Evolutionary conservation across 2,329 filamentous ascomycete genomes (phyloP), one percentile per base, ranked within the genome.

Genomic region (Trichoderma atroviride): DNA sequence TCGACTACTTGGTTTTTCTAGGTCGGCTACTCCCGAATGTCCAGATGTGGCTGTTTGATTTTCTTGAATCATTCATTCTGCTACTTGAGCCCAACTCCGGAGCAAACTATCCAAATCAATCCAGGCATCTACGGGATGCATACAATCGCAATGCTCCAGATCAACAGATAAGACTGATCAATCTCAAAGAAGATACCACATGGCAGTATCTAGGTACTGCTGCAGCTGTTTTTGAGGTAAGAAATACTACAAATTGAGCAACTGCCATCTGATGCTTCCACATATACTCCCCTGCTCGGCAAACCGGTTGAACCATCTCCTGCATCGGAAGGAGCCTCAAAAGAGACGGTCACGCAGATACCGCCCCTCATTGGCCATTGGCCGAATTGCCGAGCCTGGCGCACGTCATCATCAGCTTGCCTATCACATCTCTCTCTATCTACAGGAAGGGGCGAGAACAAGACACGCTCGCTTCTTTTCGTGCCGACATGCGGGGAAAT

Each of bases 401-500:
- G 19, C 37, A 50, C 47, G 13, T 35, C 19, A 27, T 56, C 37
- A 55, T 47, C 22, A 52, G 9, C n/a, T 24, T 13, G 10, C 9
- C 47, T n/a, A 9, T 19, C 40, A n/a, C 40, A 35, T 19, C 40
- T 43, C n/a, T 19, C 40, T 43, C n/a, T 19, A n/a, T n/a, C 40
- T 0, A 9, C 6, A 19, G 6, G 19, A 43, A 43, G 40, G 16
- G 6, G 7, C 19, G 19, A 43, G 40, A 14, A 16, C 53, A 52
- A 43, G 19, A 59, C 40, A 9, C 47, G 24, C 29, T 37, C 29
- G 5, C 47, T 55, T 57, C 63, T 53, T 66, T n/a, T 37, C 63
- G 33, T 40, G 31, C 37, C 16, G 6, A 5, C 40, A 56, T 67
- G 64, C 64, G 64, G 64, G 64, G 64, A 59, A 67, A 37, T 24